These are phyloP conservation scores for Erysimum cheiranthoides DNA, from an alignment of 345 rosid species.

Conservation along the genomic window DNA sequence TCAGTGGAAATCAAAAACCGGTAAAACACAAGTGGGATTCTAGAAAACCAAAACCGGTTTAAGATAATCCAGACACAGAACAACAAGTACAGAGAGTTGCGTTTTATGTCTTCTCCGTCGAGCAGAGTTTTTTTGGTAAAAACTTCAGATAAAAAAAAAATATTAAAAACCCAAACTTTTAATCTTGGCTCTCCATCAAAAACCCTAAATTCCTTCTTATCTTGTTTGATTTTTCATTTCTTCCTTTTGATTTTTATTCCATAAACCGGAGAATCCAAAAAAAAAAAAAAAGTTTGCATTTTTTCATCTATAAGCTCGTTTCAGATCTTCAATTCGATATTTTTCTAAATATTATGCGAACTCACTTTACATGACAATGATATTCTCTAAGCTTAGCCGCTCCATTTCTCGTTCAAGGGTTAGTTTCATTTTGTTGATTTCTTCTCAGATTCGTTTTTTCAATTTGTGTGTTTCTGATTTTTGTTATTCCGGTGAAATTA, in stretches of 20 bases:
- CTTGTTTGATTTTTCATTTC: slow-evolving; percentile 1
- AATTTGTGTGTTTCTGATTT: neutral
- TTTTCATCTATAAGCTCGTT: neutral
- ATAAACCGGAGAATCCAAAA: neutral
- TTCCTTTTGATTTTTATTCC: neutral
- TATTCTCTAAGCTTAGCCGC: slow-evolving; percentile 43
- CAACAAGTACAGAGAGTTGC: neutral
- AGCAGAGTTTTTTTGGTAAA: neutral
- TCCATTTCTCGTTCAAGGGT: slow-evolving; percentile 47
- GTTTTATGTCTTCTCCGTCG: slow-evolving; percentile 6
- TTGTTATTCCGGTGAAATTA: neutral
- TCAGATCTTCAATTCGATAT: slow-evolving; percentile 26
- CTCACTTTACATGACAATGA: slow-evolving; percentile 29
- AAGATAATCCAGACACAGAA: neutral
- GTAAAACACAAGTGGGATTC: neutral
- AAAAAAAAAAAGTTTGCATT: neutral
- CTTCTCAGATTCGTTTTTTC: slow-evolving; percentile 28
- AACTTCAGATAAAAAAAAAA: slow-evolving; percentile 12
- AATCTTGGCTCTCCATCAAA: neutral
- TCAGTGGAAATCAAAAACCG: neutral
- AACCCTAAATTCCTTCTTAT: slow-evolving; percentile 27
- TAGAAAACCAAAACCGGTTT: slow-evolving; percentile 4
- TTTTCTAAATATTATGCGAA: slow-evolving; percentile 32
- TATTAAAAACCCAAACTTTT: slow-evolving; percentile 17
- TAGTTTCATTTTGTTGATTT: neutral